Evolutionary conservation across 257 asterid species (phyloP).

Genomic region (Thymus mandschuricus): DNA sequence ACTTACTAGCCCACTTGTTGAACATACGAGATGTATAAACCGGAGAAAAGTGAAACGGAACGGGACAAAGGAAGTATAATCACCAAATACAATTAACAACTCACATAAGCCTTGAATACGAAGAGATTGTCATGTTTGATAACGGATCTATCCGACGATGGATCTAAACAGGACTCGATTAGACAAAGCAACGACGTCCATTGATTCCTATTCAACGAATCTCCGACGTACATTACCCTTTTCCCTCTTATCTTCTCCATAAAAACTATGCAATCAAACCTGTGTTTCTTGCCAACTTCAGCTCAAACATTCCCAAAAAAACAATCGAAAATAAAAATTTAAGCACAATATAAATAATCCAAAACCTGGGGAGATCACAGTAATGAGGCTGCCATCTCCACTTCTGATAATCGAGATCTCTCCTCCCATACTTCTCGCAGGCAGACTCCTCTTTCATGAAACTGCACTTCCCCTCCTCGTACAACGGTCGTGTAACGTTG

Average conservation of each 20-base stretch:
- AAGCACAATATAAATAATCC: not conserved
- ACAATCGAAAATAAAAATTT: no score
- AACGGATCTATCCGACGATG: conserved; percentile 9
- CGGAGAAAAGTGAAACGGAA: no score
- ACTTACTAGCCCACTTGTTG: no score
- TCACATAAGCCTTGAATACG: conserved; percentile 21
- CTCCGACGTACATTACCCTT: conserved; percentile 68
- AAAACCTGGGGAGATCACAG: conserved; percentile 38
- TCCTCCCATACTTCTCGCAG: conserved; percentile 47
- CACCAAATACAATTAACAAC: no score
- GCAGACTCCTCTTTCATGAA: conserved; percentile 44
- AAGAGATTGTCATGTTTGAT: conserved; percentile 23
- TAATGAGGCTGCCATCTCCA: conserved; percentile 64
- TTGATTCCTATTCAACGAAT: conserved; percentile 64
- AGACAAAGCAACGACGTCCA: conserved; percentile 67
- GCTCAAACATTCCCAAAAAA: no score
- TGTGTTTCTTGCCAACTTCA: not conserved
- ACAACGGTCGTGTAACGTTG: conserved; percentile 37
- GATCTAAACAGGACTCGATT: conserved; percentile 42
- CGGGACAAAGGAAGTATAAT: no score
- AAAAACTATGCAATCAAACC: conserved; percentile 57
- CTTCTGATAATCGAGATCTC: conserved; percentile 34
- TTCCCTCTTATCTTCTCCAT: conserved; percentile 66
- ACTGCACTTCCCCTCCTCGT: conserved; percentile 41
- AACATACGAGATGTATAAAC: no score